A percentile compares a stretch with the other conserved stretches of the same genome.
Evolutionary conservation across 2,329 filamentous ascomycete genomes (phyloP).

Genomic region (Pseudogymnoascus sp.): DNA sequence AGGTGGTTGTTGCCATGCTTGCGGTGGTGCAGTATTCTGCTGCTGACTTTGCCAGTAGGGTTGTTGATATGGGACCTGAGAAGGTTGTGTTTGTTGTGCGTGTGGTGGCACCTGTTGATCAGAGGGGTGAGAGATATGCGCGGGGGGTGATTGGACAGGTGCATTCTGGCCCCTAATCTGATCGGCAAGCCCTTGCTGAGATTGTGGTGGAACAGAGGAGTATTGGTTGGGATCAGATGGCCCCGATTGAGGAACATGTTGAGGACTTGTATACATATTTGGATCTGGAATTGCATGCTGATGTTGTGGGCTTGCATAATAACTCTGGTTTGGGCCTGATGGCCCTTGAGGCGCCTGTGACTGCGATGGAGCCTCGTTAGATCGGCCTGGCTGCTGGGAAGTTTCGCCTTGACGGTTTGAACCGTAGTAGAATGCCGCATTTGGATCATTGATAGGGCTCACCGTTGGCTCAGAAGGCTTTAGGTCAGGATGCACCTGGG

Average conservation of each 20-base stretch:
- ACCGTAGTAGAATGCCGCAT: constrained; percentile 52
- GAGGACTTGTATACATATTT: constrained; percentile 19
- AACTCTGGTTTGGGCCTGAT: neutral
- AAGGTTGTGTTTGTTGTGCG: constrained; percentile 16
- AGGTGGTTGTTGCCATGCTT: constrained; percentile 30
- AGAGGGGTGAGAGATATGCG: constrained; percentile 22
- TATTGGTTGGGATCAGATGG: constrained; percentile 15
- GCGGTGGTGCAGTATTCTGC: constrained; percentile 35
- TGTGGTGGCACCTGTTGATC: constrained; percentile 22
- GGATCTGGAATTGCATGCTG: constrained; percentile 9
- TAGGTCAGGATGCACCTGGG: constrained; percentile 30
- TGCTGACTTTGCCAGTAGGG: constrained; percentile 45
- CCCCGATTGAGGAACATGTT: constrained; percentile 25
- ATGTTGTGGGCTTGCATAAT: constrained; percentile 3
- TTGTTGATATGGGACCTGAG: constrained; percentile 28
- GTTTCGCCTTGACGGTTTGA: constrained; percentile 20
- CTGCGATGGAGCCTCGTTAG: neutral
- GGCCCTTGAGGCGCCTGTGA: constrained; percentile 10
- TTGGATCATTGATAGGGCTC: constrained; percentile 42
- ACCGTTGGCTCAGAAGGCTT: constrained; percentile 29
- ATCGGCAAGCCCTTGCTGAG: constrained; percentile 21
- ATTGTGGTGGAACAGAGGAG: constrained; percentile 17
- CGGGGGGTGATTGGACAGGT: constrained; percentile 18
- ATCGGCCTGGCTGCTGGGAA: constrained; percentile 19
- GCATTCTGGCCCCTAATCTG: neutral